Conservation (phyloP, 805 yeast genomes). For the Priceomyces medius region DNA sequence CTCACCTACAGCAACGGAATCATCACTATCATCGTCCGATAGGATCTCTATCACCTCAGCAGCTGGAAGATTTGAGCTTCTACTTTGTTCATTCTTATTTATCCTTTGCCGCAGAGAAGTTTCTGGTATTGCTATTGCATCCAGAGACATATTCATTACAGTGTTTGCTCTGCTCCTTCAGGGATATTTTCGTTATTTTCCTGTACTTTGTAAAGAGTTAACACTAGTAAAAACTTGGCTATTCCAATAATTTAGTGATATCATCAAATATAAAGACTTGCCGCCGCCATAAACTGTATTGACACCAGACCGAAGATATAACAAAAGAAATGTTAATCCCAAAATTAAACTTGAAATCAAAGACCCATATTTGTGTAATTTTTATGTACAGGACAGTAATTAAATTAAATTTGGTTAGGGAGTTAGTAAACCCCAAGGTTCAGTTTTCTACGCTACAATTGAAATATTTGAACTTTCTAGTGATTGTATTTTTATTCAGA, state of each 20-base stretch:
- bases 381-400: background rate
- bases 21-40: slow-evolving; percentile 17
- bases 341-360: background rate
- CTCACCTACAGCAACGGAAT: slow-evolving; percentile 15
- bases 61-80: slow-evolving; percentile 1
- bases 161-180: background rate
- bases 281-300: background rate
- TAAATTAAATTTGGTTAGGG: no score
- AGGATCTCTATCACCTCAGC: slow-evolving; percentile 14
- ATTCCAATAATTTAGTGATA: background rate
- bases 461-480: no score
- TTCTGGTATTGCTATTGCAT: slow-evolving; percentile 1
- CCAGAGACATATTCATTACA: background rate
- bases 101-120: background rate
- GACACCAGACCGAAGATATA: background rate
- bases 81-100: background rate
- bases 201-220: background rate
- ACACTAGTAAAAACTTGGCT: background rate
- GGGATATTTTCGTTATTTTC: no score
- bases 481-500: background rate
- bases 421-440: no score
- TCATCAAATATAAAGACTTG: background rate
- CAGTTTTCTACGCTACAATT: no score
- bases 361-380: background rate
- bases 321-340: background rate